Conservation (phyloP, 148 eudicot species). For the Persicaria tinctoria region DNA sequence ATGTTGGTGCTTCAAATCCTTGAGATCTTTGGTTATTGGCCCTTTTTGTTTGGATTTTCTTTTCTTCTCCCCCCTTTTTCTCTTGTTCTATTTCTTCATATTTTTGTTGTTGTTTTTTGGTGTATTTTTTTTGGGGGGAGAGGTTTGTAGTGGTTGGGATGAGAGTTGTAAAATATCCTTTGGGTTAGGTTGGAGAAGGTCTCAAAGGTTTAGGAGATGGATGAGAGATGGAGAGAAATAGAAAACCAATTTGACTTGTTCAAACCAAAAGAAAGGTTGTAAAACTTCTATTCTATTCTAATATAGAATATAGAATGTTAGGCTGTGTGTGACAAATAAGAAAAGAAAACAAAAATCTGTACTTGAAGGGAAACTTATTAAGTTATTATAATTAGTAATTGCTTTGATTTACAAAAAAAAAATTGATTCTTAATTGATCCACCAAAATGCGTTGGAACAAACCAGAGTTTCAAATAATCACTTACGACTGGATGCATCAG, state of each 20-base stretch:
- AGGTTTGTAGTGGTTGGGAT: not conserved
- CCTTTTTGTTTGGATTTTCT: not conserved
- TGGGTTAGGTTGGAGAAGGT: constrained; percentile 8
- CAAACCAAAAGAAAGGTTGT: not conserved
- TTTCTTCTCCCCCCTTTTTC: not conserved
- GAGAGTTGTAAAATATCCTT: constrained; percentile 1
- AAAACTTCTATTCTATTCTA: not conserved
- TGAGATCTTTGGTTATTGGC: not conserved
- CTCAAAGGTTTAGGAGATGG: constrained; percentile 9
- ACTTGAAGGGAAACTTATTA: too few species aligned
- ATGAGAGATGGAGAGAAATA: constrained; percentile 4
- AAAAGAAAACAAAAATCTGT: too few species aligned
- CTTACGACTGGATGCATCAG: too few species aligned
- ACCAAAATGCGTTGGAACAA: too few species aligned
- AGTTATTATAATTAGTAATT: too few species aligned
- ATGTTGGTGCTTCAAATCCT: not conserved
- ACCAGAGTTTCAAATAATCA: too few species aligned
- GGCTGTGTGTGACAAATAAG: too few species aligned
- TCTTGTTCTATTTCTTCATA: not conserved
- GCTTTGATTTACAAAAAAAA: too few species aligned
- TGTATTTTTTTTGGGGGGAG: not conserved
- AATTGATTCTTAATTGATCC: too few species aligned
- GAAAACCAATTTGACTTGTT: constrained; percentile 9
- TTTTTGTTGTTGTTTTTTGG: not conserved
- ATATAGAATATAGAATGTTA: too few species aligned